A percentile compares a stretch with the other conserved stretches of the same genome.
Conservation (phyloP, 495 filamentous ascomycete genomes). For the Venustampulla echinocandica region DNA sequence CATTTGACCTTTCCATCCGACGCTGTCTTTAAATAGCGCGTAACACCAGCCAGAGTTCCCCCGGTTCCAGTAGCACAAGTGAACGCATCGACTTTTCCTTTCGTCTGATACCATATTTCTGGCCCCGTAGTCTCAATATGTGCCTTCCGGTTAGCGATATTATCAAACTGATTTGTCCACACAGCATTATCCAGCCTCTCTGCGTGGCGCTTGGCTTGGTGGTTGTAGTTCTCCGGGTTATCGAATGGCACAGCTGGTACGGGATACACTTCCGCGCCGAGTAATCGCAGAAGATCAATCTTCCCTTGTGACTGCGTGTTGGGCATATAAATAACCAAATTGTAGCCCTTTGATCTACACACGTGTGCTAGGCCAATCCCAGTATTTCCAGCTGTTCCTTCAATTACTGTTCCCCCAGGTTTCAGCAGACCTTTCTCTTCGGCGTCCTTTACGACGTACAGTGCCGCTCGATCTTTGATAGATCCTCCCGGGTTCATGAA, state of each 20-base stretch:
- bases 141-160: constrained; percentile 83
- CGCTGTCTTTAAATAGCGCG: constrained; percentile 78
- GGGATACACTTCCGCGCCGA: constrained; percentile 97
- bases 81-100: constrained; percentile 82
- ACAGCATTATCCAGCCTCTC: constrained; percentile 81
- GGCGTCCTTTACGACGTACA: constrained; percentile 89
- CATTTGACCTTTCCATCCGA: constrained; percentile 76
- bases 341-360: constrained; percentile 86
- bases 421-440: constrained; percentile 75
- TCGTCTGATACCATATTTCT: constrained; percentile 94
- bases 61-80: constrained; percentile 91
- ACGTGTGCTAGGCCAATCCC: constrained; percentile 97
- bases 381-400: constrained; percentile 95
- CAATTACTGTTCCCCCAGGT: constrained; percentile 88
- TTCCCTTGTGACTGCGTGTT: constrained; percentile 98
- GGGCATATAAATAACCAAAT: constrained; percentile 98
- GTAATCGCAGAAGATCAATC: constrained; percentile 81
- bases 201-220: constrained; percentile 84
- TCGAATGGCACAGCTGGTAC: constrained; percentile 96
- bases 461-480: constrained; percentile 92
- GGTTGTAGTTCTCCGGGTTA: constrained; percentile 94
- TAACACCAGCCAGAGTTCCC: constrained; percentile 84
- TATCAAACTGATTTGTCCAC: constrained; percentile 99
- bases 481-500: constrained; percentile 97
- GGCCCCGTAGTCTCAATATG: constrained; percentile 96